These are phyloP conservation scores for Trichoderma sp. DNA, from an alignment of 2,329 filamentous ascomycete species.

Conservation along the genomic window DNA sequence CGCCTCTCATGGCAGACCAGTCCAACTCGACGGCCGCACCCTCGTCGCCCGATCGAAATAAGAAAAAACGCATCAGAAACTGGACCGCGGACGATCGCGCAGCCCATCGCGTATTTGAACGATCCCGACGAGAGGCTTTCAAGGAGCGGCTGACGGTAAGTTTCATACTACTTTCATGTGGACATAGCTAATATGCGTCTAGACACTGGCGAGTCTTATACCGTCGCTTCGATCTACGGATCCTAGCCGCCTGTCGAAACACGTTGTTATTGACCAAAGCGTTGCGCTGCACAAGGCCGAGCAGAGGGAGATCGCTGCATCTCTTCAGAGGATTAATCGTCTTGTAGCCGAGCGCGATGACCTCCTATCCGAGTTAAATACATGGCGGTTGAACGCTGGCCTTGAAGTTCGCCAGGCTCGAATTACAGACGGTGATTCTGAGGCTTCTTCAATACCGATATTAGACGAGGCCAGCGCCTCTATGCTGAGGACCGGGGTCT, in stretches of 20 bases:
- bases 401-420: conserved; percentile 5
- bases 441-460: neutral
- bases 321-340: conserved; percentile 21
- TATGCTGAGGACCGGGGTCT: neutral
- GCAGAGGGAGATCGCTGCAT: conserved; percentile 23
- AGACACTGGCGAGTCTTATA: conserved; percentile 37
- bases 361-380: conserved; percentile 30
- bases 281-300: conserved; percentile 32
- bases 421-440: neutral
- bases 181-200: neutral
- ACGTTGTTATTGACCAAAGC: conserved; percentile 38
- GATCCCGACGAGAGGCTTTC: conserved; percentile 41
- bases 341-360: conserved; percentile 30
- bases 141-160: conserved; percentile 37
- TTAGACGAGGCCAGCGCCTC: neutral
- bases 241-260: conserved; percentile 38
- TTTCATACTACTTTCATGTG: neutral
- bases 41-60: neutral
- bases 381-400: conserved; percentile 22
- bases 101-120: conserved; percentile 40
- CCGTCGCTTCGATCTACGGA: conserved; percentile 35
- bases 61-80: conserved; percentile 37
- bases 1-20: conserved; percentile 6
- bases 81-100: conserved; percentile 42
- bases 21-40: neutral